Evolutionary conservation across 352 stramenopile species (phyloP).

Genomic region (Globisporangium sylvaticum): DNA sequence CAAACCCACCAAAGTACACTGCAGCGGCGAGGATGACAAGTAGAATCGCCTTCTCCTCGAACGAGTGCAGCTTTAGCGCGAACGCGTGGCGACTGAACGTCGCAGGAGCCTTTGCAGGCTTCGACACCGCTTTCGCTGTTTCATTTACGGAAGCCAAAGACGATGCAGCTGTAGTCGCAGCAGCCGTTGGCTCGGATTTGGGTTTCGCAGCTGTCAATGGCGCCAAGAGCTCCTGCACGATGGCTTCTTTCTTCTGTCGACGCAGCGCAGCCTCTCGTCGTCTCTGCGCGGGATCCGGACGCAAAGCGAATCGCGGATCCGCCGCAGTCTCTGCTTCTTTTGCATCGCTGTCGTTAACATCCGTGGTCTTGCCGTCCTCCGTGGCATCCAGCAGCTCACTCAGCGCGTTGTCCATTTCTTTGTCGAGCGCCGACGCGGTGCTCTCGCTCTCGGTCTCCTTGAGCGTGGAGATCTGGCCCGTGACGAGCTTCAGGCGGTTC

Average conservation of each 20-base stretch:
- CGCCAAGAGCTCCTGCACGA: slow-evolving; percentile 53
- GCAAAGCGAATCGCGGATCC: slow-evolving; percentile 37
- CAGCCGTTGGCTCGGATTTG: background rate
- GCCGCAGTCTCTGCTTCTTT: background rate
- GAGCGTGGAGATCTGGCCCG: slow-evolving; percentile 56
- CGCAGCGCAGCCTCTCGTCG: slow-evolving; percentile 60
- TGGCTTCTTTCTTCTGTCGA: slow-evolving; percentile 53
- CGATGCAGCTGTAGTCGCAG: background rate
- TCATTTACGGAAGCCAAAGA: background rate
- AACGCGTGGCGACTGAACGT: slow-evolving; percentile 54
- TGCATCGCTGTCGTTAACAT: background rate
- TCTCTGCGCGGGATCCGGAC: slow-evolving; percentile 61
- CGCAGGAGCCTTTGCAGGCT: slow-evolving; percentile 15
- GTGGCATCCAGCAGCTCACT: slow-evolving; percentile 41
- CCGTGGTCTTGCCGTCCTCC: slow-evolving; percentile 34
- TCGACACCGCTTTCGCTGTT: background rate
- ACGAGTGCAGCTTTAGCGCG: slow-evolving; percentile 41
- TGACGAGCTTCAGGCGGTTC: slow-evolving; percentile 62
- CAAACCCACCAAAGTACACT: slow-evolving; percentile 37
- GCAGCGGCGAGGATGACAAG: slow-evolving; percentile 45
- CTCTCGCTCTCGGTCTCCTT: slow-evolving; percentile 19
- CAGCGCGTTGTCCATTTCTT: slow-evolving; percentile 27
- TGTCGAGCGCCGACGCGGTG: background rate
- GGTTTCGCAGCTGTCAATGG: slow-evolving; percentile 2
- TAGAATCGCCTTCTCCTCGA: slow-evolving; percentile 62